Evolutionary conservation across 352 stramenopile species (phyloP).

Genomic region (Pythium vanterpoolii): DNA sequence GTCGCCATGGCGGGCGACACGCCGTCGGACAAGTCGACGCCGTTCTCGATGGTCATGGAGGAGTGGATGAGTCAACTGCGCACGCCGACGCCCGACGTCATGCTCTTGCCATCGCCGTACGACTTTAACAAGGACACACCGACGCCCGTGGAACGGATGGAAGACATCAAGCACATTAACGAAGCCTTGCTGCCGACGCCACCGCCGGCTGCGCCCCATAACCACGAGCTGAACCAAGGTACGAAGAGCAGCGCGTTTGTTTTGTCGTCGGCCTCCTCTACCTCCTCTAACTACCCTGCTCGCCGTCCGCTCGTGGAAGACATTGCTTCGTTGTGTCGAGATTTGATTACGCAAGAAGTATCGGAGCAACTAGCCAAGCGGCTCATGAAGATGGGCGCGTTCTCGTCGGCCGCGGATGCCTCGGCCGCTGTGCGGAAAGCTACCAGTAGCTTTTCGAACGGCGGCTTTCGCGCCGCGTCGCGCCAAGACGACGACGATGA

Average conservation of each 20-base stretch:
- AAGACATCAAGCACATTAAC: conserved; percentile 70
- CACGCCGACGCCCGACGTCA: conserved; percentile 76
- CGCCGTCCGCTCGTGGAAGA: conserved; percentile 65
- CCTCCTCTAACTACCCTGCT: conserved; percentile 26
- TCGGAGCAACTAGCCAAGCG: conserved; percentile 19
- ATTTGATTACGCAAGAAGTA: conserved; percentile 71
- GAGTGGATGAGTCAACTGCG: conserved; percentile 80
- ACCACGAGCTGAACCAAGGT: conserved; percentile 56
- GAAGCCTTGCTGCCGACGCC: conserved; percentile 73
- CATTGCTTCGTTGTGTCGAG: conserved; percentile 73
- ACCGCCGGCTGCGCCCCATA: conserved; percentile 35
- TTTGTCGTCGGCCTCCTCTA: conserved; percentile 23
- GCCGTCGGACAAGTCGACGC: conserved; percentile 38
- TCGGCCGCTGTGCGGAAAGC: background rate
- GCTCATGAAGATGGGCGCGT: conserved; percentile 20
- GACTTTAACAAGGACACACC: conserved; percentile 78
- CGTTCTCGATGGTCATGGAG: conserved; percentile 70
- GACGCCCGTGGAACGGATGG: conserved; percentile 65
- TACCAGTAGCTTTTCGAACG: background rate
- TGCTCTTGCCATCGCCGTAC: conserved; percentile 70
- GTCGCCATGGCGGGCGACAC: conserved; percentile 24
- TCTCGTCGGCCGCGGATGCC: conserved; percentile 5
- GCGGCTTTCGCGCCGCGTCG: no score
- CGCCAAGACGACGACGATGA: conserved; percentile 20
- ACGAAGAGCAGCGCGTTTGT: conserved; percentile 65